phyloP scores from a whole-genome alignment of 2,329 filamentous ascomycete genomes.

The Colletotrichum lini region DNA sequence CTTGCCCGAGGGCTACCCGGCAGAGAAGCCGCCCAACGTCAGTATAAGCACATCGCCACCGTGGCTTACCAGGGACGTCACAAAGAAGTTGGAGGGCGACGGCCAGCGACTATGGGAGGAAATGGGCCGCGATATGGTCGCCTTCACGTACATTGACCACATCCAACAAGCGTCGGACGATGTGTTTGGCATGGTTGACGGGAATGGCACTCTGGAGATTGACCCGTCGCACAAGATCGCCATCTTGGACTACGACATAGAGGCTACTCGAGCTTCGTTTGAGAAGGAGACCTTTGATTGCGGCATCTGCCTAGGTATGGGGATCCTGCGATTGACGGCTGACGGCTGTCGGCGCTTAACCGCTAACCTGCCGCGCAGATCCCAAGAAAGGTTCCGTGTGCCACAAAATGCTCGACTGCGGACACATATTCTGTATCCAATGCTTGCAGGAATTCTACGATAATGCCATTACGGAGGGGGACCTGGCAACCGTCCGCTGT shows the following conservation, averaged over 20 bases:
- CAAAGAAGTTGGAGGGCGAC: slow-evolving; percentile 66
- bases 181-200: slow-evolving; percentile 70
- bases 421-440: slow-evolving; percentile 90
- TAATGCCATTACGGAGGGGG: slow-evolving; percentile 87
- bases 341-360: not conserved
- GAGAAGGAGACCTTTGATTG: slow-evolving; percentile 90
- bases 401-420: slow-evolving; percentile 85
- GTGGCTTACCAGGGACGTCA: slow-evolving; percentile 68
- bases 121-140: slow-evolving; percentile 69
- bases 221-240: slow-evolving; percentile 74
- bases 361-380: slow-evolving; percentile 65
- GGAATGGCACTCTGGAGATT: slow-evolving; percentile 65
- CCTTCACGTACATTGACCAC: slow-evolving; percentile 76
- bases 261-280: slow-evolving; percentile 81
- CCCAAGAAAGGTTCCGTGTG: slow-evolving; percentile 90
- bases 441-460: slow-evolving; percentile 94
- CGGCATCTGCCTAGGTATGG: slow-evolving; percentile 80
- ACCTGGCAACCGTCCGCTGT: slow-evolving; percentile 85
- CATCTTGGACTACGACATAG: slow-evolving; percentile 83
- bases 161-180: slow-evolving; percentile 71
- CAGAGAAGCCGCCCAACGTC: slow-evolving; percentile 64
- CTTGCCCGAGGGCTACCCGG: slow-evolving; percentile 72
- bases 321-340: not conserved
- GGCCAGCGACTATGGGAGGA: slow-evolving; percentile 73
- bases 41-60: slow-evolving; percentile 67